Evolutionary conservation across 345 rosid genomes (phyloP).

Genomic region (Angophora floribunda): DNA sequence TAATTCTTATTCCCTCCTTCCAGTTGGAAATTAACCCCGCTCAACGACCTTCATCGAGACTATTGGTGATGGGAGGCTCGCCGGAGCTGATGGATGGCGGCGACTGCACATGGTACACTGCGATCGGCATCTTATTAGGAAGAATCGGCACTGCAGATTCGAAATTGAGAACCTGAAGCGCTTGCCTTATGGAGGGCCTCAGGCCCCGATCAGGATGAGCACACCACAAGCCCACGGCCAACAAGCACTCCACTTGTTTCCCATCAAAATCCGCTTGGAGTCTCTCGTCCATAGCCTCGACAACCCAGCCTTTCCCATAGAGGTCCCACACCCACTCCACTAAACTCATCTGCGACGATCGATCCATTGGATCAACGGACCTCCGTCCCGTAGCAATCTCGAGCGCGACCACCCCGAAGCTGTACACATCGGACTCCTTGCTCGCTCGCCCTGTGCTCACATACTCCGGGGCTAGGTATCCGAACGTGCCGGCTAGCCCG

Average conservation of each 20-base stretch:
- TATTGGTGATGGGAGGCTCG: conserved; percentile 8
- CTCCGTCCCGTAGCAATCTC: conserved; percentile 16
- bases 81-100: conserved; percentile 9
- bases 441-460: neutral
- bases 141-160: neutral
- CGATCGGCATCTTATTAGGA: conserved; percentile 3
- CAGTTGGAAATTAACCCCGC: neutral
- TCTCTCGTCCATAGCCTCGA: conserved; percentile 2
- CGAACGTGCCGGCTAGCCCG: conserved; percentile 11
- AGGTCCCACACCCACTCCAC: conserved; percentile 16
- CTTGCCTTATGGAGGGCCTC: conserved; percentile 15
- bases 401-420: conserved; percentile 18
- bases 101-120: conserved; percentile 13
- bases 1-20: neutral
- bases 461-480: conserved; percentile 19
- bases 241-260: conserved; percentile 3
- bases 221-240: conserved; percentile 12
- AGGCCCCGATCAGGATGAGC: neutral
- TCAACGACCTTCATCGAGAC: conserved; percentile 24
- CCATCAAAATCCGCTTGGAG: neutral
- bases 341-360: neutral
- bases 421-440: conserved; percentile 14
- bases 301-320: neutral
- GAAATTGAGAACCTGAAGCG: conserved; percentile 1
- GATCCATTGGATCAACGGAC: neutral